Base-by-base conservation (phyloP, 2,329 filamentous ascomycete genomes). In the Nothopassalora personata region DNA sequence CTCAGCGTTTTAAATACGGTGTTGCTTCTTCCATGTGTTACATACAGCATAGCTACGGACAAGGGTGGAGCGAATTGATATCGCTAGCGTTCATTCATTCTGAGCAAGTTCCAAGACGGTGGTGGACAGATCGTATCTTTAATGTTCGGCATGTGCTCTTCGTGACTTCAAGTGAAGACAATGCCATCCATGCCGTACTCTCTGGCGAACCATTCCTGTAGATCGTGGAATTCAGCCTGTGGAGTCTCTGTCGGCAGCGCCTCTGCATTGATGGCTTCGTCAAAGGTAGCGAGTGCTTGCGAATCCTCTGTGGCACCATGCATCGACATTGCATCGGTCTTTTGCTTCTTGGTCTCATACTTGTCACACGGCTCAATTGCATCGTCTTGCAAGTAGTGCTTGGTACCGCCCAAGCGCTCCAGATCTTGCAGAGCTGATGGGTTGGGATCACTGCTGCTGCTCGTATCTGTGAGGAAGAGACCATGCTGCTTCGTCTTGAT, bases 101-200 rank as follows among this genome's bases (percentile, higher is more conserved):
- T 18, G 39, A 43, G 39, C 39, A 43, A 43, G 18, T 18, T 18
- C 46, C 46, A 28, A 49, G 46, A 49, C 28, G 27, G 3, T 30
- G 28, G 19, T 49, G 18, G 10, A 15, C 46, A n/a, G 9, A 49
- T 27, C 18, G 11, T 11, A 5, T 49, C 23, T 49, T 27, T 28
- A 5, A 8, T 8, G 43, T 8, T 46, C 9, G 46, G n/a, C 18
- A 49, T 49, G 4, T 49, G 3, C 5, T 10, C 18, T 27, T 23
- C 23, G 50, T 10, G 13, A 69, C 64, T 65, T 11, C 57, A 59
- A n/a, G 66, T 49, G 9, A 59, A 64, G 23, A 62, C 60, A 54
- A 71, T 71, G 8, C 56, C 28, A 49, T 71, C 70, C 5, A 57
- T 59, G 1, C 68, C 70, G 36, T 70, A 64, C 18, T 70, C 62